Percentiles rank a stretch among this genome's conserved stretches.
phyloP scores from a whole-genome alignment of 2,329 filamentous ascomycete species.

The Celoporthe dispersa region DNA sequence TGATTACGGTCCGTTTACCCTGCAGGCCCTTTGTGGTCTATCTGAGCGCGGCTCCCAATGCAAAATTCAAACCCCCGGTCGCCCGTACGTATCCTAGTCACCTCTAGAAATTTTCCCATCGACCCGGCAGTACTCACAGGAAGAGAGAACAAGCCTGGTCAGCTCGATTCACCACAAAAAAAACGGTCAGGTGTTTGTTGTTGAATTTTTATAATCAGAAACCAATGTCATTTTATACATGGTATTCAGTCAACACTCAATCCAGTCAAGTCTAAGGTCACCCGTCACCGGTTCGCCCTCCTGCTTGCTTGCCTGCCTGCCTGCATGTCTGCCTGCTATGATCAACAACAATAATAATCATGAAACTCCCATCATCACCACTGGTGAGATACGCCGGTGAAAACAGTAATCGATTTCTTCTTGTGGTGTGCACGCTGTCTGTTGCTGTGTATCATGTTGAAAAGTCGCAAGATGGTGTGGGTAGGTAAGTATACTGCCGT shows the following conservation, averaged over 20 bases:
- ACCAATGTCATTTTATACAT: conserved; percentile 11
- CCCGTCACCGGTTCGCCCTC: background rate
- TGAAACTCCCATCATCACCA: background rate
- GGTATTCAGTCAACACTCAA: background rate
- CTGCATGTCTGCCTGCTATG: background rate
- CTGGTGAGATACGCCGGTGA: background rate
- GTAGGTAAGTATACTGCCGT: background rate
- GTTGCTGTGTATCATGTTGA: conserved; percentile 4
- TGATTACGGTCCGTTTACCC: background rate
- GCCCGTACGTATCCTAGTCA: too few relatives aligned
- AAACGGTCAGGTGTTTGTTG: background rate
- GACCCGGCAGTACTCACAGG: too few relatives aligned
- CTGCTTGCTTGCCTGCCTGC: background rate
- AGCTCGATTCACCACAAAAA: background rate
- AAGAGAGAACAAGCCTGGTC: background rate
- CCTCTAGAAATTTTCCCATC: too few relatives aligned
- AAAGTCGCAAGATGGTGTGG: background rate
- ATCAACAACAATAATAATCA: background rate
- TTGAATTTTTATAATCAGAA: background rate
- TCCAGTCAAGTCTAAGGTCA: background rate
- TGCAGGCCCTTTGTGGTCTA: background rate
- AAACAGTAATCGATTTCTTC: background rate
- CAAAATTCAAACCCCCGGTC: background rate
- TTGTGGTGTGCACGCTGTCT: background rate
- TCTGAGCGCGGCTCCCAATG: background rate